These are phyloP conservation scores for Penicillium chermesinum DNA, from an alignment of 495 filamentous ascomycete species.

Conservation along the genomic window DNA sequence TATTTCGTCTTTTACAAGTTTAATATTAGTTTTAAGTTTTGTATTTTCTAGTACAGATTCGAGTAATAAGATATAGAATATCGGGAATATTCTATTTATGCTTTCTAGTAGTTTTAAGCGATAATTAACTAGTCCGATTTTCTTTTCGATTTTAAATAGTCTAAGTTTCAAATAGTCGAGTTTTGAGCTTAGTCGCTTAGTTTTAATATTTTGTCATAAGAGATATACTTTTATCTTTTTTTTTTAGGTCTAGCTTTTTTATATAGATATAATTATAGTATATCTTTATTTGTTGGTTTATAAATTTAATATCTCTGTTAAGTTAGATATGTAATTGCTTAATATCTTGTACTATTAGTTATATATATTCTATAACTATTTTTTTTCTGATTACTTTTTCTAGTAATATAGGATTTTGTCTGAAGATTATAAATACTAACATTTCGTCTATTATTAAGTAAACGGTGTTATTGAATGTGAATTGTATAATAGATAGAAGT, in stretches of 20 bases:
- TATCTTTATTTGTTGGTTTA: slow-evolving; percentile 6
- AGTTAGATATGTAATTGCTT: too few relatives aligned
- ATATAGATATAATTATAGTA: too few relatives aligned
- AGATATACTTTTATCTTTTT: too few relatives aligned
- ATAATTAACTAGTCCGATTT: slow-evolving; percentile 8
- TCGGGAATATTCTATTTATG: slow-evolving; percentile 6
- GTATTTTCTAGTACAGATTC: slow-evolving; percentile 6
- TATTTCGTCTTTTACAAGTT: too few relatives aligned
- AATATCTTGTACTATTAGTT: slow-evolving; percentile 1
- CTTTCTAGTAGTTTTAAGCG: slow-evolving; percentile 8
- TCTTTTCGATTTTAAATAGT: slow-evolving; percentile 8
- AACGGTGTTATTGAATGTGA: slow-evolving; percentile 10
- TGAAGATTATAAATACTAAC: slow-evolving; percentile 8
- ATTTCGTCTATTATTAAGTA: background rate
- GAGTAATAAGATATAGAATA: slow-evolving; percentile 12
- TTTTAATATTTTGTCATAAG: slow-evolving; percentile 20
- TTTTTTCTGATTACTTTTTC: slow-evolving; percentile 5
- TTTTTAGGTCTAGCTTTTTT: too few relatives aligned
- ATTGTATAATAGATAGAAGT: slow-evolving; percentile 4
- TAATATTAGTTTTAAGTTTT: too few relatives aligned
- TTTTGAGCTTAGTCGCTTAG: slow-evolving; percentile 25
- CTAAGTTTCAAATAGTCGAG: slow-evolving; percentile 25
- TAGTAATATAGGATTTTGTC: slow-evolving; percentile 4
- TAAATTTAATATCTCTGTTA: too few relatives aligned
- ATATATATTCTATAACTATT: background rate